These are phyloP conservation scores for Tremella fuciformis DNA, from an alignment of 768 basidiomycete species.

Conservation along the genomic window DNA sequence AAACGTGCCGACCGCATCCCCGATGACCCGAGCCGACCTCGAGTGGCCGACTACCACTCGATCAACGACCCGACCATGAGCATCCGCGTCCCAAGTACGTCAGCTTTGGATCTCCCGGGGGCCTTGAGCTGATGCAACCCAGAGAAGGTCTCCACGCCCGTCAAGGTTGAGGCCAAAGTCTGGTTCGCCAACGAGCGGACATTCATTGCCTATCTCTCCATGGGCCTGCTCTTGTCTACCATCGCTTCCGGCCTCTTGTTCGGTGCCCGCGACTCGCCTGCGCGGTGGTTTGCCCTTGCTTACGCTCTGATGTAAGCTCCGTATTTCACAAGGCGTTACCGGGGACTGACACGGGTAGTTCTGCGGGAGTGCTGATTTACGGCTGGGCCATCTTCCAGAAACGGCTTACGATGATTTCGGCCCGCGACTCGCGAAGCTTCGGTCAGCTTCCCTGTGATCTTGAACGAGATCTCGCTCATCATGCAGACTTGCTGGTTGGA, in stretches of 20 bases:
- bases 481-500: conserved; percentile 71
- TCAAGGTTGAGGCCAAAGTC: conserved; percentile 90
- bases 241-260: conserved; percentile 87
- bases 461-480: conserved; percentile 11
- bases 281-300: conserved; percentile 71
- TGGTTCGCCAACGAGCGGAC: conserved; percentile 93
- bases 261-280: conserved; percentile 63
- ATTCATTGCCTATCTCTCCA: conserved; percentile 89
- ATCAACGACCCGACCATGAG: conserved; percentile 38
- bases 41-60: conserved; percentile 36
- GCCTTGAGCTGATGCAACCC: conserved; percentile 12
- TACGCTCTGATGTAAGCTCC: conserved; percentile 74
- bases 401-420: conserved; percentile 84
- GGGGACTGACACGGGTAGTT: conserved; percentile 30
- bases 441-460: conserved; percentile 57
- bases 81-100: conserved; percentile 44
- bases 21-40: conserved; percentile 33
- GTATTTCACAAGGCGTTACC: background rate
- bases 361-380: conserved; percentile 63
- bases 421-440: conserved; percentile 82
- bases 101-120: background rate
- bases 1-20: conserved; percentile 51
- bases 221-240: conserved; percentile 75
- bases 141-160: conserved; percentile 50
- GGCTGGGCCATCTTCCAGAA: conserved; percentile 81